Conservation (phyloP, 306 rosid species). For the Psophocarpus tetragonolobus region DNA sequence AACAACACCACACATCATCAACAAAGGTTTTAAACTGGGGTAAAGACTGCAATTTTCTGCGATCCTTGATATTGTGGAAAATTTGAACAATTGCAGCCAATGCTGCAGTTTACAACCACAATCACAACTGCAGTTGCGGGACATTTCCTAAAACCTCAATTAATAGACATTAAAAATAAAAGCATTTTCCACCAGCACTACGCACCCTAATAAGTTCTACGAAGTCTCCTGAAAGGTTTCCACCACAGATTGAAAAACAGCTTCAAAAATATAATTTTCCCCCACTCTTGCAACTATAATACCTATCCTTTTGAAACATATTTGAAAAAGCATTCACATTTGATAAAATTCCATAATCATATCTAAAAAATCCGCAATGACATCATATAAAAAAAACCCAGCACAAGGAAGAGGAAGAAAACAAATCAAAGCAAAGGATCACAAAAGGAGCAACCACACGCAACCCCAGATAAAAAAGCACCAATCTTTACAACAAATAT, state of each 20-base stretch:
- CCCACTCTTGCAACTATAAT: background rate
- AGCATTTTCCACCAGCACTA: background rate
- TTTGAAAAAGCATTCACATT: background rate
- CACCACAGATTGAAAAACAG: background rate
- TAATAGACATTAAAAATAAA: background rate
- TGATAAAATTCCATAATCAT: background rate
- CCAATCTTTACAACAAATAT: constrained; percentile 11
- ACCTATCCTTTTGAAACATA: background rate
- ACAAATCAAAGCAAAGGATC: background rate
- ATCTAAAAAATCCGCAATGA: background rate
- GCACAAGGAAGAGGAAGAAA: background rate
- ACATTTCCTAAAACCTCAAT: background rate
- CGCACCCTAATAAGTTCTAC: background rate
- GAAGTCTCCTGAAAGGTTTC: background rate
- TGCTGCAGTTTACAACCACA: background rate
- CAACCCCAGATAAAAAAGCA: constrained; percentile 30
- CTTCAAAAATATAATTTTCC: background rate
- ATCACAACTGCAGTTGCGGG: background rate
- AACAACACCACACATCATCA: constrained; percentile 15
- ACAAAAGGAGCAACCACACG: background rate
- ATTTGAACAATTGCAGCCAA: background rate
- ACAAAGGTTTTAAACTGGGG: background rate
- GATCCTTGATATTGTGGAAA: background rate
- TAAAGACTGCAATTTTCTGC: background rate
- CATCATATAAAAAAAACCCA: background rate